Base-by-base conservation (phyloP, 768 basidiomycete species). In the Amanita fuliginea region DNA sequence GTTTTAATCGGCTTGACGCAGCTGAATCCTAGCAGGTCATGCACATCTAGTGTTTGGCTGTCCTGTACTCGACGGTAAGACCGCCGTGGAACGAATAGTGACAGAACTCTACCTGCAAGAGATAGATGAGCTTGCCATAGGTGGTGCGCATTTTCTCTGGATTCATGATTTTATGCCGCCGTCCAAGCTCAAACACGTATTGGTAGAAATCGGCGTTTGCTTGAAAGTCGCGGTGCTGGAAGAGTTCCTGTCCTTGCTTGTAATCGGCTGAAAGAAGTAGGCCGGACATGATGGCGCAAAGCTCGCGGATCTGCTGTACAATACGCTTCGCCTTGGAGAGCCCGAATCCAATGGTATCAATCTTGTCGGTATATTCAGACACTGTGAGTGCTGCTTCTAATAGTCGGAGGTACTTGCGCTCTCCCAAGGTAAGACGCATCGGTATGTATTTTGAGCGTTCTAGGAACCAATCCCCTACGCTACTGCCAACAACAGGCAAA, bases 131-230 rank as follows among this genome's bases (percentile, higher is more conserved):
- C 59, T 91, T 91, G 8, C 89, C 89, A 53, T 92, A 92, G 6
- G 86, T 91, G 24, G 84, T 81, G 21, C 89, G 76, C 88, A 91
- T 90, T 57, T 90, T 90, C 60, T 91, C 89, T 0, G 89, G 89
- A 57, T 91, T 92, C 86, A 86, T 89, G 59, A 92, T 91, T 63
- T 91, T 91, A 60, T 90, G 86, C 51, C 88, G 74, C 44, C 87
- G 71, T 16, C 89, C 87, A 19, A 91, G 74, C 64, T 91, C 88
- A 54, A 91, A 91, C 21, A 90, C 73, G 11, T 71, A 65, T 57
- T 88, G 86, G 58, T 83, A 92, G 59, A 91, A 92, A 6, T 81
- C 78, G 14, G 77, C 78, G 57, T 92, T 92, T 11, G 77, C 72
- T 52, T 84, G 71, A 59, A 92, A 92, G 61, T 92, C 86, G 18